Base-by-base conservation (phyloP, 2,329 filamentous ascomycete species). In the Xylaria digitata region DNA sequence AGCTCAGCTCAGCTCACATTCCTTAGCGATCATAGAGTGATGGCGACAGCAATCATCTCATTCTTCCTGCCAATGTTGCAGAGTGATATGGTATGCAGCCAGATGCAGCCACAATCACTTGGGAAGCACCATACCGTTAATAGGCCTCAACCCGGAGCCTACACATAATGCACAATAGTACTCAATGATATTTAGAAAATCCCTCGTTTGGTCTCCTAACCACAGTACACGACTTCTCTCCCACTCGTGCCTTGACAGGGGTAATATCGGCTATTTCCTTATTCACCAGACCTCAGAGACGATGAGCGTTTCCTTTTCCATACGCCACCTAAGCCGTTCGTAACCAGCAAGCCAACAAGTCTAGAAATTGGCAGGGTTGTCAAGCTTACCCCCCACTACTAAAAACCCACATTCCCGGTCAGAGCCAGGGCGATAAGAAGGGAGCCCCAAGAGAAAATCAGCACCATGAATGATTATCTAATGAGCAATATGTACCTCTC, bases 41-140 rank as follows among this genome's bases (percentile, higher is more conserved):
- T 9, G 13, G 21, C 6, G 52, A 40, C 34, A 42, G 34, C 52
- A 26, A 34, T 13, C 15, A 26, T 40, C 21, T 37, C 34, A 37
- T 37, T 9, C 34, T 43, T 55, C 37, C 37, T 55, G 15, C 53
- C 37, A 55, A n/a, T 43, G 21, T 15, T 42, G 37, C 37, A 43
- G 43, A 7, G 37, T 55, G 53, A 55, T 55, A 55, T 55, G 53
- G 30, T 42, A 30, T 55, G 53, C 53, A 43, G 53, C 15, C 34
- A 15, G 3, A 55, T 55, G 53, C 37, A 55, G 53, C 53, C 53
- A 55, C 53, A 42, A 17, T 55, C 53, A 55, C 37, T 55, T 43
- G 21, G 26, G 13, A 13, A 23, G 13, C 21, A 21, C 37, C 23
- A 9, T 30, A 8, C 15, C 37, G 15, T 21, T 23, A 21, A 52